Conservation (phyloP, 768 basidiomycete genomes). For the Pulveroboletus sp. region DNA sequence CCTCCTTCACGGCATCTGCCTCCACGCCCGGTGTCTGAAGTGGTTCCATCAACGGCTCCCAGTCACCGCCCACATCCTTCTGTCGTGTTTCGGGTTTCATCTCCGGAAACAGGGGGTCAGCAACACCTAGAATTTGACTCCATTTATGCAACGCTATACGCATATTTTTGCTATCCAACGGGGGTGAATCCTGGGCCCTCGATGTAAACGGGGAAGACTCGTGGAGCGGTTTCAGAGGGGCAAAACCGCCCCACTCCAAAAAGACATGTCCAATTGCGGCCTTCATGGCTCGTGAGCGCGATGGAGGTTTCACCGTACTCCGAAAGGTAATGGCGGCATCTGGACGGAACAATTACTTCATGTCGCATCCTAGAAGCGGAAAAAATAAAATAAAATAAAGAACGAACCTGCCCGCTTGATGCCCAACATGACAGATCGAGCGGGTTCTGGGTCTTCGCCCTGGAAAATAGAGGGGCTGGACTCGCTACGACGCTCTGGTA, state of each 20-base stretch:
- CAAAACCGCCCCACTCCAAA: conserved; percentile 31
- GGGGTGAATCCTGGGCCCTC: conserved; percentile 8
- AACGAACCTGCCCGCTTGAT: conserved; percentile 27
- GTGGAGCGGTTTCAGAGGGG: conserved; percentile 27
- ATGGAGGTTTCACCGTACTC: conserved; percentile 19
- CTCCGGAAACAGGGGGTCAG: conserved; percentile 31
- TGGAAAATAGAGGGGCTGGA: background rate
- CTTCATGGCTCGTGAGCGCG: conserved; percentile 27
- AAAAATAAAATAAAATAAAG: background rate
- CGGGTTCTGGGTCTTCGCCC: background rate
- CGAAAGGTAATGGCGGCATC: conserved; percentile 20
- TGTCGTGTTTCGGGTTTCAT: conserved; percentile 16
- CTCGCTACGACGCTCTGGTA: conserved; percentile 7
- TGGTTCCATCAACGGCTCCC: conserved; percentile 26
- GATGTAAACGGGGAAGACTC: conserved; percentile 25
- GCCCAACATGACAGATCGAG: conserved; percentile 12
- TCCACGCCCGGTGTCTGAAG: background rate
- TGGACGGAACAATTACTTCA: conserved; percentile 3
- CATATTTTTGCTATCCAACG: conserved; percentile 25
- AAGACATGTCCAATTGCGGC: conserved; percentile 29
- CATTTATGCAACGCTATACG: conserved; percentile 31
- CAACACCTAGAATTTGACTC: conserved; percentile 30
- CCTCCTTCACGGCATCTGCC: background rate
- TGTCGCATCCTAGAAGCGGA: background rate
- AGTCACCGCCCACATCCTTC: conserved; percentile 5